These are phyloP conservation scores for Didymella segeticola DNA, from an alignment of 2,329 filamentous ascomycete species.

Conservation along the genomic window DNA sequence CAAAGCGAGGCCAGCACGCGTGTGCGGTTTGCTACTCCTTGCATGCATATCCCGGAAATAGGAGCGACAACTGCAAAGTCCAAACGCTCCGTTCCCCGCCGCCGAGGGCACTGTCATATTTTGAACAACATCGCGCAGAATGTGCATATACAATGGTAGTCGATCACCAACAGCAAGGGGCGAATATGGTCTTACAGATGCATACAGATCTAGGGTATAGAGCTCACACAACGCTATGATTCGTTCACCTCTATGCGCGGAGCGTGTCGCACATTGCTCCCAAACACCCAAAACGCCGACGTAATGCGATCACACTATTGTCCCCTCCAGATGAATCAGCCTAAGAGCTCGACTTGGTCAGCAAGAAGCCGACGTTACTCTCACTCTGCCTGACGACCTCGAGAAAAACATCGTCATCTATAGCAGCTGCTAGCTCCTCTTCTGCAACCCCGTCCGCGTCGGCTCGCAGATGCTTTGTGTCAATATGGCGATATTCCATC, in stretches of 20 bases:
- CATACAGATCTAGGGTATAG: constrained; percentile 9
- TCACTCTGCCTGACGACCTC: constrained; percentile 56
- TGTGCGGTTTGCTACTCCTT: too few species aligned
- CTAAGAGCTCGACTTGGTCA: constrained; percentile 52
- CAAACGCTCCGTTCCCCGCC: too few species aligned
- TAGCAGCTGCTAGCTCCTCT: constrained; percentile 40
- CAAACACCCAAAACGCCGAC: constrained; percentile 11
- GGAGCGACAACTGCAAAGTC: too few species aligned
- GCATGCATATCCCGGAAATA: too few species aligned
- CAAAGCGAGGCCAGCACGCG: too few species aligned
- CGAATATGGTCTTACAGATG: background rate
- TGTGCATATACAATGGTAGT: too few species aligned
- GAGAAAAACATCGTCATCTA: constrained; percentile 61
- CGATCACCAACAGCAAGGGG: too few species aligned
- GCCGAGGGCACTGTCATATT: too few species aligned
- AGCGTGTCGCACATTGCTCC: too few species aligned
- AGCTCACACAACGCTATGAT: background rate
- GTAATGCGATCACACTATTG: constrained; percentile 4
- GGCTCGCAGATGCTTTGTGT: constrained; percentile 43
- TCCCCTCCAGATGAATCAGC: background rate
- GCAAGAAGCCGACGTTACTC: constrained; percentile 56
- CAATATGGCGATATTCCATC: constrained; percentile 63
- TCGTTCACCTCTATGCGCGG: background rate
- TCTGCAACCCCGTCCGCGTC: constrained; percentile 17
- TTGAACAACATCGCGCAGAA: too few species aligned